Conservation (phyloP, 345 rosid genomes). For the Reutealis trisperma region DNA sequence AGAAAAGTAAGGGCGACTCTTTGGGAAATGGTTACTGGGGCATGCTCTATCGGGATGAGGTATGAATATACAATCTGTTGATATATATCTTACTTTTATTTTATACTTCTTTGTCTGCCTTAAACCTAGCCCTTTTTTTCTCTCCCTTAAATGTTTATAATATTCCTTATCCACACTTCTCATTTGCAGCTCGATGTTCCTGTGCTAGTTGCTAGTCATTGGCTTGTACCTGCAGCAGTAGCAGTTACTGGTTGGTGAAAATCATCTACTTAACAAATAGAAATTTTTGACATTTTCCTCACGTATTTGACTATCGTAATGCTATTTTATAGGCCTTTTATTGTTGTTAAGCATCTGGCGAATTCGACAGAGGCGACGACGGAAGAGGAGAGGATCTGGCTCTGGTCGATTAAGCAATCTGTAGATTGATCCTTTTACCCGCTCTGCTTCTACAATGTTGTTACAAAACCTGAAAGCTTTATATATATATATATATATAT, state of each 20-base stretch:
- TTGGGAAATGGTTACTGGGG: slow-evolving; percentile 59
- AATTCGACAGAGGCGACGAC: slow-evolving; percentile 69
- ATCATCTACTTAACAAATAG: background rate
- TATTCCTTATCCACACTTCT: background rate
- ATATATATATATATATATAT: no score
- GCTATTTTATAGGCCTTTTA: slow-evolving; percentile 52
- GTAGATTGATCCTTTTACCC: slow-evolving; percentile 16
- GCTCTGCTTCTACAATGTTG: background rate
- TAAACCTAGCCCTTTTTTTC: background rate
- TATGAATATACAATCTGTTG: slow-evolving; percentile 23
- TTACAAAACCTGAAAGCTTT: slow-evolving; percentile 3
- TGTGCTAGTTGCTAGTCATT: slow-evolving; percentile 62
- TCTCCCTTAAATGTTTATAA: slow-evolving; percentile 5
- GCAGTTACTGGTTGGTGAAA: slow-evolving; percentile 60
- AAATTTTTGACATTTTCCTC: background rate
- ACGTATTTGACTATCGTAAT: slow-evolving; percentile 1
- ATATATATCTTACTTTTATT: background rate
- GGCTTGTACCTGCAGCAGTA: slow-evolving; percentile 76
- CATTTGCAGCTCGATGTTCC: slow-evolving; percentile 73
- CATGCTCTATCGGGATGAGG: slow-evolving; percentile 72
- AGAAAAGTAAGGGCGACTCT: slow-evolving; percentile 39
- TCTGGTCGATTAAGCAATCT: slow-evolving; percentile 51
- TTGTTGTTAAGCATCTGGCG: slow-evolving; percentile 74
- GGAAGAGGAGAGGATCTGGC: slow-evolving; percentile 66
- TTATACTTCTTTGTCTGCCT: background rate